Evolutionary conservation across 176 grass and related monocot species (phyloP), one percentile per base, ranked within the genome.

Genomic region (Triticum turgidum): DNA sequence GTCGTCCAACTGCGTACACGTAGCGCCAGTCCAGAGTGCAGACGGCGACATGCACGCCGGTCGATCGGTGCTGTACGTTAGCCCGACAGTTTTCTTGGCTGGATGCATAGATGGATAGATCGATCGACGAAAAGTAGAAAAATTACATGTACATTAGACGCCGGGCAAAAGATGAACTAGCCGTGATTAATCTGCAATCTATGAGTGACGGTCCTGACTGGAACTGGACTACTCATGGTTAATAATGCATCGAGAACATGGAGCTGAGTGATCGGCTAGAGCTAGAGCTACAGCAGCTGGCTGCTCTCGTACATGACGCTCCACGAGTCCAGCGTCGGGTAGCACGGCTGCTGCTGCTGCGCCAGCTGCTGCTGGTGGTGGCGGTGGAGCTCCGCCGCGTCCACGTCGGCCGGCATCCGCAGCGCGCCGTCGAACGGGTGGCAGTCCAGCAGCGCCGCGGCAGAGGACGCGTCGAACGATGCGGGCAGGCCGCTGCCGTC

Each of bases 291-390:
- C 21, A 73, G 66, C 20, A 29, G 45, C 0, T 52, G 17, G 70
- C 0, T 38, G 30, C 35, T 81, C 41, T 90, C 47, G 85, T 82
- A 89, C 77, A 95, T 80, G 78, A 92, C 83, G 86, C 37, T 86
- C 93, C 90, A 92, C 17, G 93, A 95, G 76, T 95, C 91, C 1
- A 91, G 88, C 47, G 90, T 91, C 38, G 93, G 91, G 89, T 62
- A 95, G 61, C 77, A 84, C 44, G 86, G 85, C 86, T 44, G 77
- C 61, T 80, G 85, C 86, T 37, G 77, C 72, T 80, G 82, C 12
- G 38, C 78, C 11, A 80, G 76, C 5, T 51, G 70, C 0, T 69
- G 72, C 0, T 54, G 45, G 14, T 52, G 73, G 1, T 27, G 44
- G 73, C 64, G 80, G 1, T 34, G 65, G 7, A 89, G 82, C 38